Evolutionary conservation across 108 stramenopile genomes (phyloP).

Genomic region (Discostella stelligeroides): DNA sequence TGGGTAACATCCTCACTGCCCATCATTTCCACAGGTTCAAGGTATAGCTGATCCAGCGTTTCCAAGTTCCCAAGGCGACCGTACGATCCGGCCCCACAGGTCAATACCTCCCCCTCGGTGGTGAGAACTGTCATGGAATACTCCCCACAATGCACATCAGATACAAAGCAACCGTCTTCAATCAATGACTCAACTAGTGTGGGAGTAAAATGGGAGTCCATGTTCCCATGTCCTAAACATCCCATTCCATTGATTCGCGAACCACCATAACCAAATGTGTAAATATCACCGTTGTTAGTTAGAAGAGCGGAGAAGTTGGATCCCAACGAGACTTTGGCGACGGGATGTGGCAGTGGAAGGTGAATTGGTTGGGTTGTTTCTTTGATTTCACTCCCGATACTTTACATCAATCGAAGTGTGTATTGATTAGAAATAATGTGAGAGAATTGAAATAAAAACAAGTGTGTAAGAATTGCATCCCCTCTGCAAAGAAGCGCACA

Average conservation of each 20-base stretch:
- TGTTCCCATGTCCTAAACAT: slow-evolving; percentile 73
- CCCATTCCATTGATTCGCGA: slow-evolving; percentile 68
- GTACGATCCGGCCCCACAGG: slow-evolving; percentile 73
- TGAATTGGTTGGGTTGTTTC: slow-evolving; percentile 25
- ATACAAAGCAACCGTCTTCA: slow-evolving; percentile 75
- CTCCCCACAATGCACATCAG: slow-evolving; percentile 75
- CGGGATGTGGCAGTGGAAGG: slow-evolving; percentile 19
- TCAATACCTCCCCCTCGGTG: slow-evolving; percentile 84
- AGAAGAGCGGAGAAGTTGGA: slow-evolving; percentile 63
- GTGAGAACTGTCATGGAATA: slow-evolving; percentile 84
- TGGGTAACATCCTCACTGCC: slow-evolving; percentile 49
- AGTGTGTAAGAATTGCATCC: not conserved
- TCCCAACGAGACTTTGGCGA: slow-evolving; percentile 57
- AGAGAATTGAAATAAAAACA: slow-evolving; percentile 23
- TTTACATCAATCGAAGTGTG: not conserved
- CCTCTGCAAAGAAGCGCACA: not conserved
- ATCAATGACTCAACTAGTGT: slow-evolving; percentile 71
- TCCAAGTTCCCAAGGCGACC: slow-evolving; percentile 84
- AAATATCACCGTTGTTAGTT: slow-evolving; percentile 68
- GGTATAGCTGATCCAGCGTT: slow-evolving; percentile 75
- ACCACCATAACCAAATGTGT: slow-evolving; percentile 81
- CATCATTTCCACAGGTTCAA: slow-evolving; percentile 85
- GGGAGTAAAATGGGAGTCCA: slow-evolving; percentile 58
- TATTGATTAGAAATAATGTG: not conserved
- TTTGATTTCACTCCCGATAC: slow-evolving; percentile 25